phyloP scores from a whole-genome alignment of 2,329 filamentous ascomycete genomes.

The Sclerotinia subarctica region DNA sequence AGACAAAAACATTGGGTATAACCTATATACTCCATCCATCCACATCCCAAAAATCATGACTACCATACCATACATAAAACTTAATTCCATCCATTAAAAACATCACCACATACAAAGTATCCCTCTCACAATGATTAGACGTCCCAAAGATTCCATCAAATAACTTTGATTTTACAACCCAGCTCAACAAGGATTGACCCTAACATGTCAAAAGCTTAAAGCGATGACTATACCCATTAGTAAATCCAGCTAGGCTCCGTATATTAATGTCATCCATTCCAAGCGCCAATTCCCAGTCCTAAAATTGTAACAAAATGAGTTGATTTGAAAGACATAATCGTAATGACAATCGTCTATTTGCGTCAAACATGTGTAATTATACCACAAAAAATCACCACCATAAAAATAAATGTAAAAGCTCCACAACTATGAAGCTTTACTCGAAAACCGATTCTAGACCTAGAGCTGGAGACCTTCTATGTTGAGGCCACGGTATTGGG shows the following conservation, averaged over 20 bases:
- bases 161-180: neutral
- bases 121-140: neutral
- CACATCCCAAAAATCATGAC: neutral
- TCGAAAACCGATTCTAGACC: slow-evolving; percentile 29
- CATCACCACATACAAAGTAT: neutral
- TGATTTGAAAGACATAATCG: neutral
- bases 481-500: slow-evolving; percentile 43
- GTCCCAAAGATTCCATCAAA: neutral
- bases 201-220: neutral
- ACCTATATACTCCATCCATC: slow-evolving; percentile 11
- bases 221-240: neutral
- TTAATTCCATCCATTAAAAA: neutral
- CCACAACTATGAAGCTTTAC: slow-evolving; percentile 10
- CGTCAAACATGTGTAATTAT: neutral
- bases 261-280: neutral
- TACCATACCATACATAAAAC: neutral
- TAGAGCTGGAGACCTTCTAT: slow-evolving; percentile 20
- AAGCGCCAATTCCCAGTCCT: slow-evolving; percentile 5
- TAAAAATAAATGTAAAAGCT: neutral
- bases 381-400: neutral
- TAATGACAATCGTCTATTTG: slow-evolving; percentile 6
- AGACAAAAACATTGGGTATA: slow-evolving; percentile 8
- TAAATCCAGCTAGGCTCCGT: neutral
- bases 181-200: neutral
- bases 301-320: neutral